Conservation (phyloP, 2,329 filamentous ascomycete genomes). For the Byssoonygena ceratinophila region DNA sequence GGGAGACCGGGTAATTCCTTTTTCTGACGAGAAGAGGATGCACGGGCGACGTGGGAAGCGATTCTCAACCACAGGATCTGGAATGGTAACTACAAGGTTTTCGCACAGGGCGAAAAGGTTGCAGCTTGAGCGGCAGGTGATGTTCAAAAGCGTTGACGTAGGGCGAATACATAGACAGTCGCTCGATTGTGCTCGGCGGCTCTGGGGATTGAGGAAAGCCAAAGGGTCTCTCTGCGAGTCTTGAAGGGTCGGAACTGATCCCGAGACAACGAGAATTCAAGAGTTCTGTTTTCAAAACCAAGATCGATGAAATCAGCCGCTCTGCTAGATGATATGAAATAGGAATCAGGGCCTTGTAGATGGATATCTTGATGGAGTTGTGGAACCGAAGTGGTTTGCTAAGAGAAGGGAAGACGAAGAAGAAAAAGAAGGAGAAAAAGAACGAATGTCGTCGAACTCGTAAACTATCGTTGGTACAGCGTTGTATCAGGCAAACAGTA, state of each 20-base stretch:
- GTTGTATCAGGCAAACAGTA: not conserved
- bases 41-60: conserved; percentile 26
- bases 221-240: conserved; percentile 5
- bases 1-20: conserved; percentile 19
- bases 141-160: conserved; percentile 88
- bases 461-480: not conserved
- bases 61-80: conserved; percentile 79
- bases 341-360: not conserved
- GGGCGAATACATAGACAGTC: conserved; percentile 98
- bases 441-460: not conserved
- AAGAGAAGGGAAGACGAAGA: conserved; percentile 19
- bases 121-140: conserved; percentile 88
- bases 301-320: not conserved
- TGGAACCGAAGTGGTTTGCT: not conserved
- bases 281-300: not conserved
- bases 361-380: conserved; percentile 2
- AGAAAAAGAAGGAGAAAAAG: conserved; percentile 14
- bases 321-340: not conserved
- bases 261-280: not conserved
- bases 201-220: conserved; percentile 27
- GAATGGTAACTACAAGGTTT: conserved; percentile 85
- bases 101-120: conserved; percentile 90
- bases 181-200: conserved; percentile 28
- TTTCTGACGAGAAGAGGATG: conserved; percentile 14
- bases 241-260: not conserved